phyloP scores from a whole-genome alignment of 2,329 filamentous ascomycete species.

The Dothistroma pini region DNA sequence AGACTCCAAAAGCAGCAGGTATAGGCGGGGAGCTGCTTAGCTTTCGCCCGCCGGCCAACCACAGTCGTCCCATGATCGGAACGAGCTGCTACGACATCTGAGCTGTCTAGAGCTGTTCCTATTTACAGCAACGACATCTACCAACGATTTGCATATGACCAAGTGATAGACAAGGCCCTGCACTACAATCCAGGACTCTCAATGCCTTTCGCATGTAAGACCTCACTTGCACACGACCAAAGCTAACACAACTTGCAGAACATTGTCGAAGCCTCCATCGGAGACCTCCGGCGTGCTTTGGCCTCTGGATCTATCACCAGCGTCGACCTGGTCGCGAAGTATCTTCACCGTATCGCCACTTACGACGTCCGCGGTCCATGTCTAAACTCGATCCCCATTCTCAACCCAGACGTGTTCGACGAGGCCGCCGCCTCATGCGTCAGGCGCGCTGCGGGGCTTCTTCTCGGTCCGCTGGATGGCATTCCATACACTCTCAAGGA shows the following conservation, averaged over 20 bases:
- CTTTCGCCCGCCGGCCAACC: neutral
- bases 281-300: constrained; percentile 44
- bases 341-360: constrained; percentile 46
- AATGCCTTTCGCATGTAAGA: constrained; percentile 17
- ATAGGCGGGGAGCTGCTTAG: neutral
- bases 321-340: constrained; percentile 45
- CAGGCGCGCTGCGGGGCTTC: constrained; percentile 38
- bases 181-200: neutral
- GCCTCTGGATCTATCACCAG: constrained; percentile 40
- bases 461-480: constrained; percentile 48
- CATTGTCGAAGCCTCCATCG: constrained; percentile 49
- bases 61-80: neutral
- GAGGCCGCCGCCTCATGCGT: constrained; percentile 49
- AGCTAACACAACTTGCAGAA: constrained; percentile 23
- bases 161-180: neutral
- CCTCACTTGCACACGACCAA: neutral
- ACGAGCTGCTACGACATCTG: neutral
- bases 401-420: constrained; percentile 46
- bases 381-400: constrained; percentile 49
- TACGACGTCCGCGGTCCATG: constrained; percentile 44
- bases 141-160: neutral
- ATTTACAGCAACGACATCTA: neutral
- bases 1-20: neutral
- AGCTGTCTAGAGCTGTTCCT: neutral
- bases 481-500: constrained; percentile 59